Conservation (phyloP, 495 filamentous ascomycete genomes). For the Elasticomyces elasticus region DNA sequence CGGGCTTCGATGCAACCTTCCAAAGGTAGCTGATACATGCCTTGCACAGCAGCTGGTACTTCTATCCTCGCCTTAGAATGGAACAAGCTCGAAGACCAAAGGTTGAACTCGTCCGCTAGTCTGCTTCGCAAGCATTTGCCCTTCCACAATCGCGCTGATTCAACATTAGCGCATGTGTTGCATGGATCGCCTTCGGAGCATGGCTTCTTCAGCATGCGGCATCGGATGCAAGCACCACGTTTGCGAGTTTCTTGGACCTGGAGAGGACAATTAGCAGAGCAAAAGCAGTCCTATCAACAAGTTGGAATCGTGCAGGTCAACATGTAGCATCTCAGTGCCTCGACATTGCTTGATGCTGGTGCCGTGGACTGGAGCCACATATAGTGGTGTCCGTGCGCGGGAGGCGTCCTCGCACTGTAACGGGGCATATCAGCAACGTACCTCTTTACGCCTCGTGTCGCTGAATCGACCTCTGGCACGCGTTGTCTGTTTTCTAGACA, state of each 20-base stretch:
- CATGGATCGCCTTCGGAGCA: conserved; percentile 77
- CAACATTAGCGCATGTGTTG: conserved; percentile 65
- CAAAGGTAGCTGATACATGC: conserved; percentile 45
- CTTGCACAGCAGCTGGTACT: conserved; percentile 42
- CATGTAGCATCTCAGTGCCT: no score
- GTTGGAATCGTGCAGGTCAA: no score
- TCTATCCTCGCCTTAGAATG: conserved; percentile 32
- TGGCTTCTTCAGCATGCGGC: conserved; percentile 78
- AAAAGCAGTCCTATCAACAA: no score
- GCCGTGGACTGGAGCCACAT: no score
- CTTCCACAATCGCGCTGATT: conserved; percentile 72
- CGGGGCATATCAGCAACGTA: no score
- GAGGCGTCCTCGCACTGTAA: no score
- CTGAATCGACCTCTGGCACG: conserved; percentile 62
- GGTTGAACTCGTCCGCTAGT: conserved; percentile 60
- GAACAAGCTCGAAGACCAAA: conserved; percentile 58
- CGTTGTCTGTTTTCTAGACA: conserved; percentile 35
- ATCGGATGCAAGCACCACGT: conserved; percentile 74
- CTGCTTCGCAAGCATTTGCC: conserved; percentile 67
- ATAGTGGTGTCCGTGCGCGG: no score
- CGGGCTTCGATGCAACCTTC: conserved; percentile 57
- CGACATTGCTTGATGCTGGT: no score
- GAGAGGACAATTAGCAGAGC: no score
- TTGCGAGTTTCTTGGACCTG: conserved; percentile 66
- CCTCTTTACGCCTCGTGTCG: conserved; percentile 55